Conservation (phyloP, 2,329 filamentous ascomycete genomes). For the Trichoderma sp. region DNA sequence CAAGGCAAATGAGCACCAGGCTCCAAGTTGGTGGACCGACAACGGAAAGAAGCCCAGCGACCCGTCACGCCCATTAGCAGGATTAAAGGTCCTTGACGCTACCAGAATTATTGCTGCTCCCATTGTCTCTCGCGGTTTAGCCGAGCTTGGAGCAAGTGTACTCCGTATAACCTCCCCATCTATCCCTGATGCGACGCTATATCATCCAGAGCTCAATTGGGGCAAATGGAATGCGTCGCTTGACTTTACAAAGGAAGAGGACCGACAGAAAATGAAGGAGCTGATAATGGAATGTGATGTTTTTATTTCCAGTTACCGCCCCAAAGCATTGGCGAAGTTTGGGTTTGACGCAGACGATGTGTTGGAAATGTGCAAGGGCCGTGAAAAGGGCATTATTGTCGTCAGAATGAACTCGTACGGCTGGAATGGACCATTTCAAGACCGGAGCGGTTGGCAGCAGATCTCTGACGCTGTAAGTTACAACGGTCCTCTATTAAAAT, state of each 20-base stretch:
- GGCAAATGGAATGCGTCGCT: conserved; percentile 65
- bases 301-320: conserved; percentile 67
- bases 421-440: conserved; percentile 51
- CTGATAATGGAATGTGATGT: conserved; percentile 53
- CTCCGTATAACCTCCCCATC: conserved; percentile 61
- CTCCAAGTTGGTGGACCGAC: conserved; percentile 28
- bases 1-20: conserved; percentile 13
- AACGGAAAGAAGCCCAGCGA: too few species aligned
- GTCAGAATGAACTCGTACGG: conserved; percentile 59
- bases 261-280: conserved; percentile 44
- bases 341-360: neutral
- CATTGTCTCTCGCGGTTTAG: neutral
- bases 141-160: conserved; percentile 63
- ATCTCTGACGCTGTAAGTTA: conserved; percentile 50
- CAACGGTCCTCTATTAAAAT: neutral
- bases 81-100: conserved; percentile 55
- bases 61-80: conserved; percentile 45
- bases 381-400: conserved; percentile 40
- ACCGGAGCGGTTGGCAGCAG: conserved; percentile 57
- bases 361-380: conserved; percentile 20
- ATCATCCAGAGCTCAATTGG: conserved; percentile 50
- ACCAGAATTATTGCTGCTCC: conserved; percentile 33
- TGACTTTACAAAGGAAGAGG: conserved; percentile 50
- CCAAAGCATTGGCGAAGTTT: neutral
- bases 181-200: neutral